Evolutionary conservation across 2,329 filamentous ascomycete genomes (phyloP).

Genomic region (Atkinsonella hypoxylon): DNA sequence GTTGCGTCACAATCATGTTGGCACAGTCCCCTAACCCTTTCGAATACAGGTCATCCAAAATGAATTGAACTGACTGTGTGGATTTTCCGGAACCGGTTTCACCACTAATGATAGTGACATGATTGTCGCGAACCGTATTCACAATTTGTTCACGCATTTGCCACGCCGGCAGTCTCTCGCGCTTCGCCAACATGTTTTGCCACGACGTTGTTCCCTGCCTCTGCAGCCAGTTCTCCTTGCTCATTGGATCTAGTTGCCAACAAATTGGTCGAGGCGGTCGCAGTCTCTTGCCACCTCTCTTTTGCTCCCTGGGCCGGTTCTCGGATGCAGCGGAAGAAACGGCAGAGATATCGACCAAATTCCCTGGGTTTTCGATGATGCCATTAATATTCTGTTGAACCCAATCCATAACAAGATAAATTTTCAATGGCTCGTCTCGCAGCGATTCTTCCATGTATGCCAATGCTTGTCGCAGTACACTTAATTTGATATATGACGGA

Average conservation of each 20-base stretch:
- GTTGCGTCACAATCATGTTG: constrained; percentile 93
- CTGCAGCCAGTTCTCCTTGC: constrained; percentile 55
- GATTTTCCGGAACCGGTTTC: constrained; percentile 97
- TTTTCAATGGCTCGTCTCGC: constrained; percentile 73
- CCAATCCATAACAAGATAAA: constrained; percentile 87
- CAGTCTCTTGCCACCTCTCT: constrained; percentile 17
- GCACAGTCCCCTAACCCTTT: constrained; percentile 61
- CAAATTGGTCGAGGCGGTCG: constrained; percentile 46
- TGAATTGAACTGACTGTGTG: constrained; percentile 91
- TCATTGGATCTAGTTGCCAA: constrained; percentile 49
- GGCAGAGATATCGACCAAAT: constrained; percentile 70
- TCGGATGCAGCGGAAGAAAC: constrained; percentile 58
- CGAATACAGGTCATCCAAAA: constrained; percentile 80
- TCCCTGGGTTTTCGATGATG: constrained; percentile 79
- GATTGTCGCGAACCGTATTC: constrained; percentile 57
- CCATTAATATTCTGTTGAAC: constrained; percentile 69
- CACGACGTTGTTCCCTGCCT: constrained; percentile 54
- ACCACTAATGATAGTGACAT: constrained; percentile 93
- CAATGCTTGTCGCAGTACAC: constrained; percentile 68
- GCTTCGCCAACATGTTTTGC: constrained; percentile 61
- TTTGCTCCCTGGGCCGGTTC: constrained; percentile 22
- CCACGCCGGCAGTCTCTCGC: constrained; percentile 79
- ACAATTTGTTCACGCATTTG: constrained; percentile 67
- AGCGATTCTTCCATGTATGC: constrained; percentile 58
- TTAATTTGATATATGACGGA: constrained; percentile 87